These are phyloP conservation scores for Omphalea diandra DNA, from an alignment of 441 rosid species.

Conservation along the genomic window DNA sequence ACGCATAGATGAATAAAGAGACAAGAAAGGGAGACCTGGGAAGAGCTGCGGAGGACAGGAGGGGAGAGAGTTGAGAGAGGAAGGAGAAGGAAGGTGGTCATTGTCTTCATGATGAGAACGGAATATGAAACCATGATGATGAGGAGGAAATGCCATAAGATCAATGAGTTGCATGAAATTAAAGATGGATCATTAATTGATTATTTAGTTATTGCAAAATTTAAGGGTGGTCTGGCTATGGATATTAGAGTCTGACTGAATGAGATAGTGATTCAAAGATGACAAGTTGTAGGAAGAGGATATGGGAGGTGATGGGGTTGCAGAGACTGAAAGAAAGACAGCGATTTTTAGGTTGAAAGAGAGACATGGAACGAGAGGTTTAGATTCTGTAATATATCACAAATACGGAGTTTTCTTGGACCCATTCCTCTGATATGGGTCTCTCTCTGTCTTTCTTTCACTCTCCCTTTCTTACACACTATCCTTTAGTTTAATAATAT, in stretches of 20 bases:
- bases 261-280: constrained; percentile 24
- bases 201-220: background rate
- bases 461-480: constrained; percentile 8
- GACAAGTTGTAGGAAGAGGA: constrained; percentile 33
- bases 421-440: constrained; percentile 39
- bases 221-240: constrained; percentile 7
- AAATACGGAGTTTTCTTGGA: constrained; percentile 38
- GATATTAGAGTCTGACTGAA: constrained; percentile 20
- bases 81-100: constrained; percentile 61
- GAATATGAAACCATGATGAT: constrained; percentile 64
- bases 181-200: background rate
- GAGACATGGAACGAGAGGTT: constrained; percentile 33
- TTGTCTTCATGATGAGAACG: constrained; percentile 58
- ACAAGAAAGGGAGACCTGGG: constrained; percentile 49
- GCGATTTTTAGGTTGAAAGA: background rate
- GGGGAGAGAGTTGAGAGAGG: constrained; percentile 45
- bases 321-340: constrained; percentile 17
- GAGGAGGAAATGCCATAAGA: constrained; percentile 76
- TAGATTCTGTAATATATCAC: constrained; percentile 33
- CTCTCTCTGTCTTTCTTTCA: constrained; percentile 18
- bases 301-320: constrained; percentile 29
- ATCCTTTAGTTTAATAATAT: background rate
- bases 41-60: constrained; percentile 75
- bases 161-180: background rate
- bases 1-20: background rate